Evolutionary conservation across 495 filamentous ascomycete genomes (phyloP).

Genomic region (Neurospora intermedia): DNA sequence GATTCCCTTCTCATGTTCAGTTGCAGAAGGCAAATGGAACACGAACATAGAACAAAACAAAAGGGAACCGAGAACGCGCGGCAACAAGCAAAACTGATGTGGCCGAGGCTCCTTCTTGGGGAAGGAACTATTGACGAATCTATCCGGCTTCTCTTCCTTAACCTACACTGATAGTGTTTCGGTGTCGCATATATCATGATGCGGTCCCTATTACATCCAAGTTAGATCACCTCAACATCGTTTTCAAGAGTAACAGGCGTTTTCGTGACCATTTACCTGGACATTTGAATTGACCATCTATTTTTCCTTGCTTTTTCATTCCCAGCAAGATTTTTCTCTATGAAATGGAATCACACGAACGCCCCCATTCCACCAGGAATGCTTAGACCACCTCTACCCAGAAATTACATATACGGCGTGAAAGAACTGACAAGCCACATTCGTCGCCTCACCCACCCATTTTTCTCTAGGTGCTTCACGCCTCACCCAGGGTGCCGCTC

Average conservation of each 20-base stretch:
- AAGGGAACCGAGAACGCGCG: neutral
- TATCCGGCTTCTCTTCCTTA: neutral
- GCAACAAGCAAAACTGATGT: neutral
- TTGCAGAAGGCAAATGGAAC: neutral
- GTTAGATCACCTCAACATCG: neutral
- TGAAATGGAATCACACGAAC: conserved; percentile 1
- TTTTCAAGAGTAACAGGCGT: neutral
- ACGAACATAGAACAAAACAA: neutral
- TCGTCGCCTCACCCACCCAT: conserved; percentile 6
- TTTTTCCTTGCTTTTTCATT: neutral
- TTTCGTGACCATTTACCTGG: neutral
- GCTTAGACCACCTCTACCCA: neutral
- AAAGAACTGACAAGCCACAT: conserved; percentile 2
- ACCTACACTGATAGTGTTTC: neutral
- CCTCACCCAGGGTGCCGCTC: conserved; percentile 63
- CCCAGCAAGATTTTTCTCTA: neutral
- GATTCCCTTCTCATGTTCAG: neutral
- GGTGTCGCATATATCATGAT: neutral
- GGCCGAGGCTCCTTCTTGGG: neutral
- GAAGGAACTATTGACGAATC: neutral
- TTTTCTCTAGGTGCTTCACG: conserved; percentile 3
- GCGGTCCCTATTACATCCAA: neutral
- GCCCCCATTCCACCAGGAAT: neutral
- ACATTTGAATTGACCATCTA: neutral
- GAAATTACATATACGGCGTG: neutral